Evolutionary conservation across 805 yeast species (phyloP).

Genomic region (Ogataea naganishii): DNA sequence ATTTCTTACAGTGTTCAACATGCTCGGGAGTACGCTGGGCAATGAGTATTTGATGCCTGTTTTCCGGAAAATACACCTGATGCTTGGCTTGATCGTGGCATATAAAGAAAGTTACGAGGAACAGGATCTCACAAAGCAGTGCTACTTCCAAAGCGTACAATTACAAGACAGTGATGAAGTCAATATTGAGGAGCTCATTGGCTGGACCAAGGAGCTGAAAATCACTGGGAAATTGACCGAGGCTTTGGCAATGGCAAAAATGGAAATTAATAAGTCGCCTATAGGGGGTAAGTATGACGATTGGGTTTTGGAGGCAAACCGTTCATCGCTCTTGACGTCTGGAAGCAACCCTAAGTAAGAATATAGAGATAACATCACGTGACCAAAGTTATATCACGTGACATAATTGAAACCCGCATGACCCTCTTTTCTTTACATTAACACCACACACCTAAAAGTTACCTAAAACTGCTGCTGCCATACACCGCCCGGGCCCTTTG

Average conservation of each 20-base stretch:
- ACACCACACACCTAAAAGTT: not conserved
- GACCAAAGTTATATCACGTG: no score
- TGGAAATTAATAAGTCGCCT: no score
- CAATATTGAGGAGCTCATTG: constrained; percentile 14
- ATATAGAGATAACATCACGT: no score
- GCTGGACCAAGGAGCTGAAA: constrained; percentile 14
- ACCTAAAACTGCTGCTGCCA: constrained; percentile 1
- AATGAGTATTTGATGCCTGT: not conserved
- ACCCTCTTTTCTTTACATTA: not conserved
- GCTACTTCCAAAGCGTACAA: no score
- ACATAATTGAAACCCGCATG: no score
- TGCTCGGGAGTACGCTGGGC: constrained; percentile 8
- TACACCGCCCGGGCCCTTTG: not conserved
- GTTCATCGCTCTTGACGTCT: no score
- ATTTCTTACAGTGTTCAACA: constrained; percentile 15
- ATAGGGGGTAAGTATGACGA: no score
- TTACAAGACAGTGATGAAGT: constrained; percentile 1
- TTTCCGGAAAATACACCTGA: constrained; percentile 6
- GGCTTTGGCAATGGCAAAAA: no score
- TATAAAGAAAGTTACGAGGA: constrained; percentile 7
- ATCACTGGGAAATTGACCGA: no score
- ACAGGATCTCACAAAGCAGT: no score
- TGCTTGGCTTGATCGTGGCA: constrained; percentile 11
- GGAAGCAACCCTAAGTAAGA: no score
- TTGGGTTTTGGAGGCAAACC: no score